Evolutionary conservation across 495 filamentous ascomycete species (phyloP).

Genomic region (Daldinia loculata): DNA sequence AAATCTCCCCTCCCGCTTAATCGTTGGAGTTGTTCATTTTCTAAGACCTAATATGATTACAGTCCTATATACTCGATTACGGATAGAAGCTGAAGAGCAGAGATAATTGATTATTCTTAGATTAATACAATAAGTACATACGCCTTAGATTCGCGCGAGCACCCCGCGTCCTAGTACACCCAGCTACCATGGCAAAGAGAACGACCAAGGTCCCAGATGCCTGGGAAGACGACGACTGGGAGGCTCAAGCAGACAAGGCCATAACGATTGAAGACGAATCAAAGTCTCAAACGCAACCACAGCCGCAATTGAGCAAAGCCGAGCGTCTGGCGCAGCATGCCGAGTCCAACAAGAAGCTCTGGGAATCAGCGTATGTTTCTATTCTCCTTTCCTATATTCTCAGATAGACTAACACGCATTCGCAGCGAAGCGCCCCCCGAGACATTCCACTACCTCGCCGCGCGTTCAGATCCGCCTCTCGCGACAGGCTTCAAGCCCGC

Average conservation of each 20-base stretch:
- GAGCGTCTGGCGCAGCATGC: slow-evolving; percentile 82
- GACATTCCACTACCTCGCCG: slow-evolving; percentile 75
- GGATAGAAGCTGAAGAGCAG: not conserved
- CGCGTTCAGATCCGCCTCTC: slow-evolving; percentile 69
- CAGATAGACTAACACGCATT: slow-evolving; percentile 1
- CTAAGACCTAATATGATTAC: slow-evolving; percentile 8
- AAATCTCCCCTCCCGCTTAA: slow-evolving; percentile 28
- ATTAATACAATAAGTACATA: not conserved
- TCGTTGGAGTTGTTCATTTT: slow-evolving; percentile 1
- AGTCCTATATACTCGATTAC: not conserved
- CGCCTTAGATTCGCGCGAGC: not conserved
- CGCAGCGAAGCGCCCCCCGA: slow-evolving; percentile 60
- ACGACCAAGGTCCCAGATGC: slow-evolving; percentile 70
- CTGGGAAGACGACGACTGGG: slow-evolving; percentile 91
- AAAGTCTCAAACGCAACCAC: slow-evolving; percentile 48
- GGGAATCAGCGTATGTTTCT: slow-evolving; percentile 81
- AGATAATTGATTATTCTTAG: not conserved
- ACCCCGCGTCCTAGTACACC: not conserved
- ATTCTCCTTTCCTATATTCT: not conserved
- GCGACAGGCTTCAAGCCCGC: slow-evolving; percentile 84
- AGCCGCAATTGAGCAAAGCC: slow-evolving; percentile 65
- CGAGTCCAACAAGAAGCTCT: slow-evolving; percentile 82
- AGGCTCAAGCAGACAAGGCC: slow-evolving; percentile 70
- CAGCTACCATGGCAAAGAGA: slow-evolving; percentile 61
- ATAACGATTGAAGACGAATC: slow-evolving; percentile 44